Evolutionary conservation across 257 asterid species (phyloP), one percentile per base, ranked within the genome.

Genomic region (Ligustrum vulgare): DNA sequence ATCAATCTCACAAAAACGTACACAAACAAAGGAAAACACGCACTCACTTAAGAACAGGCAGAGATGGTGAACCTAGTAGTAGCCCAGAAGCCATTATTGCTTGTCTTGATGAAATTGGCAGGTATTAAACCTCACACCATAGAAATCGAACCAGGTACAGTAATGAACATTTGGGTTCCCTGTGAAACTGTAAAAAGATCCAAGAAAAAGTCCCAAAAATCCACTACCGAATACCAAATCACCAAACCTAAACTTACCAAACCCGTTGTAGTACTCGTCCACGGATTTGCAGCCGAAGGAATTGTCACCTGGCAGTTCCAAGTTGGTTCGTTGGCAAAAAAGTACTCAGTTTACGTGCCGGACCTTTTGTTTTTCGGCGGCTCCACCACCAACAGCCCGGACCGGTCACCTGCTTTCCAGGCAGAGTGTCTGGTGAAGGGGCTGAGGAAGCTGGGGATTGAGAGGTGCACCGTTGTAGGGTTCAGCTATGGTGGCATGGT

Each of bases 401-500:
- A 93, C 83, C 39, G 98, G 49, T 93, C 98, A 2, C 98, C 97
- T 60, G 34, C 68, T 51, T 90, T 93, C 76, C 97, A 93, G 84
- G 96, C 97, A 12, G 92, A 86, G 81, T 87, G 90, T 54, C 81
- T 93, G 66, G 88, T 72, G 6, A 80, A 84, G 74, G 96, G 89
- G 74, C 72, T 93, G 41, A 83, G 90, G 74, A 85, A 77, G 85
- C 82, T 93, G 54, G 93, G 97, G 0, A 43, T 93, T 1, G 95
- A 86, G 81, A 83, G 81, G 72, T 93, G 98, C 72, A 79, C 88
- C 39, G 81, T 90, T 80, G 94, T 93, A 66, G 98, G 96, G 15
- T 93, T 91, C 81, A 93, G 98, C 81, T 93, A 93, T 73, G 98
- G 98, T 11, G 98, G 98, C 31, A 90, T 91, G 98, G 98, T 93